A percentile compares a stretch with the other conserved stretches of the same genome.
Evolutionary conservation across 148 eudicot species (phyloP).

Genomic region (Rhododendron vialii): DNA sequence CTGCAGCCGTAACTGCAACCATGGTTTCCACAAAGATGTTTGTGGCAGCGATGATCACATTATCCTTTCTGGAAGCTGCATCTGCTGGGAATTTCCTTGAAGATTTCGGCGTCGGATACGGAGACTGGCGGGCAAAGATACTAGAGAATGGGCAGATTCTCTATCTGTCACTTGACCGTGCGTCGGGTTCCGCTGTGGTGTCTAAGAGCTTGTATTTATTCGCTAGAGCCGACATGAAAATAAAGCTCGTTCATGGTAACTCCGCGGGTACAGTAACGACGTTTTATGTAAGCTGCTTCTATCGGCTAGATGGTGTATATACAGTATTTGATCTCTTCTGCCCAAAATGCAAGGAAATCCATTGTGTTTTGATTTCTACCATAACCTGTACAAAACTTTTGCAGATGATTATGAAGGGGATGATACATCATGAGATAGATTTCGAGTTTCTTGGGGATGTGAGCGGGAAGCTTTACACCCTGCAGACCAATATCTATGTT

Average conservation of each 20-base stretch:
- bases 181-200: not conserved
- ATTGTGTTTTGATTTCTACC: no score
- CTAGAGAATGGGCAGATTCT: not conserved
- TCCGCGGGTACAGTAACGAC: not conserved
- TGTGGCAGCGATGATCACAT: not conserved
- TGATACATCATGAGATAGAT: no score
- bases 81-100: not conserved
- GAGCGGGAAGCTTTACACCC: no score
- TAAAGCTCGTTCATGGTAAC: not conserved
- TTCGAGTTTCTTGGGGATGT: no score
- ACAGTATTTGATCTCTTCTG: no score
- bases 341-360: no score
- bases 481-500: no score
- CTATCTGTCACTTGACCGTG: not conserved
- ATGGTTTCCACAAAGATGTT: not conserved
- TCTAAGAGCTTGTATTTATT: not conserved
- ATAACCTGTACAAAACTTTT: no score
- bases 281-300: not conserved
- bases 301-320: no score
- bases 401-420: no score
- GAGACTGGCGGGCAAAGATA: not conserved
- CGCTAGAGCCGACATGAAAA: not conserved
- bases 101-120: not conserved
- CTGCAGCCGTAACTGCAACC: not conserved
- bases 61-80: not conserved